A percentile compares a stretch with the other conserved stretches of the same genome.
Evolutionary conservation across 2,329 filamentous ascomycete genomes (phyloP).

Genomic region (Escovopsis sp.): DNA sequence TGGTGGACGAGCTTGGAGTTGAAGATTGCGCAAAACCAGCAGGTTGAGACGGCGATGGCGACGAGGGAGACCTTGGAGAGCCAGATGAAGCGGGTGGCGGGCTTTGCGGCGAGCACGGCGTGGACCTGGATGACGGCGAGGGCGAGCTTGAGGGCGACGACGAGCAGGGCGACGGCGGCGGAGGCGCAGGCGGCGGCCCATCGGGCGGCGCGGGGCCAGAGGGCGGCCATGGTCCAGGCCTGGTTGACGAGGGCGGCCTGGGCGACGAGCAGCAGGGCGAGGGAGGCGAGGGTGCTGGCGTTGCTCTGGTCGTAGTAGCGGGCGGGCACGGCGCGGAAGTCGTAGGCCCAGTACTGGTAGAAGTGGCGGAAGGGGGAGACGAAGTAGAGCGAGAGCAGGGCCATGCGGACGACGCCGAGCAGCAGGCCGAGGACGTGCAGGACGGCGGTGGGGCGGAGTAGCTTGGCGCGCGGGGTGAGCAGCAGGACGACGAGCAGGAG

Average conservation of each 20-base stretch:
- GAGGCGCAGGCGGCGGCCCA: constrained; percentile 18
- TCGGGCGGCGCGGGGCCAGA: constrained; percentile 28
- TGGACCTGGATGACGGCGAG: constrained; percentile 23
- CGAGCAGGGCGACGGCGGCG: constrained; percentile 17
- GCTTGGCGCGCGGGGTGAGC: constrained; percentile 52
- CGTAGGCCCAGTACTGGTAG: constrained; percentile 42
- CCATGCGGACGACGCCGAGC: constrained; percentile 43
- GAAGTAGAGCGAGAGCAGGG: constrained; percentile 44
- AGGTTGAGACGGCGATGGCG: constrained; percentile 26
- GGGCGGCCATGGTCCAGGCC: constrained; percentile 35
- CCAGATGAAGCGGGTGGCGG: constrained; percentile 19
- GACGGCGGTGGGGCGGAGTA: constrained; percentile 47
- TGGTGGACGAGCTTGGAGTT: constrained; percentile 35
- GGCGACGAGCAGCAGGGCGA: constrained; percentile 30
- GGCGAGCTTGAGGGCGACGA: constrained; percentile 18
- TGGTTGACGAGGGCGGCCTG: constrained; percentile 35
- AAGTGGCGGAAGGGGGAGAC: constrained; percentile 45
- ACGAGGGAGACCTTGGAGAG: constrained; percentile 24
- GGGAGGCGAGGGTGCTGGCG: constrained; percentile 25
- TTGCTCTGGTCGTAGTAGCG: constrained; percentile 22
- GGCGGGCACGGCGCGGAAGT: constrained; percentile 34
- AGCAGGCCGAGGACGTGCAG: constrained; percentile 49
- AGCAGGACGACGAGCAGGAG: constrained; percentile 51
- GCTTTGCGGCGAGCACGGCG: constrained; percentile 12
- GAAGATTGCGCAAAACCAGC: constrained; percentile 42